Evolutionary conservation across 2,329 filamentous ascomycete genomes (phyloP).

Genomic region (Fusarium sulawesiense): DNA sequence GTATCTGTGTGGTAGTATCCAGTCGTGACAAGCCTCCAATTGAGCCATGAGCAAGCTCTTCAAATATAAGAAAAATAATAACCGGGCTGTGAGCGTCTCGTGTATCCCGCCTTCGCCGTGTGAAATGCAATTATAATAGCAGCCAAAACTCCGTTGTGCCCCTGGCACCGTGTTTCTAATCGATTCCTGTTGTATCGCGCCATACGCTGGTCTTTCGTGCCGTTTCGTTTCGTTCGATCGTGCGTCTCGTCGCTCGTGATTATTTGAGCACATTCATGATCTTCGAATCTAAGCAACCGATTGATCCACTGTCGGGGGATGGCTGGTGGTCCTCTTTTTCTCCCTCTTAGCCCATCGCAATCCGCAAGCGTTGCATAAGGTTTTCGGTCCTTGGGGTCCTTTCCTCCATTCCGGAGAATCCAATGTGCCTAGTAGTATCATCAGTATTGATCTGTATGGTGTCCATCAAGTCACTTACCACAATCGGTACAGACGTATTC

Average conservation of each 20-base stretch:
- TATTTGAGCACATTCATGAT: not conserved
- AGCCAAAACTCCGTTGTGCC: conserved; percentile 33
- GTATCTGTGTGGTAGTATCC: conserved; percentile 40
- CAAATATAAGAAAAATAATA: conserved; percentile 7
- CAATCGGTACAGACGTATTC: conserved; percentile 98
- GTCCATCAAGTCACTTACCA: conserved; percentile 60
- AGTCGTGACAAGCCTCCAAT: conserved; percentile 16
- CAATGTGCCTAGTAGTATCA: conserved; percentile 71
- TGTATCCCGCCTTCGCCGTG: conserved; percentile 41
- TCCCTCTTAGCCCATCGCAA: conserved; percentile 82
- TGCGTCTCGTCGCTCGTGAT: not conserved
- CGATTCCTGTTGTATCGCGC: not conserved
- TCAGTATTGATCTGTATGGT: conserved; percentile 18
- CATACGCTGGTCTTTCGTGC: not conserved
- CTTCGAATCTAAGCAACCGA: conserved; percentile 26
- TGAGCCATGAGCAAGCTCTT: conserved; percentile 12
- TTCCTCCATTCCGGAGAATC: conserved; percentile 98
- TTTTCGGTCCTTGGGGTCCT: conserved; percentile 91
- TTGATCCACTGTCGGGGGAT: conserved; percentile 42
- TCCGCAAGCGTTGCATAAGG: conserved; percentile 94
- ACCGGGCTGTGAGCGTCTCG: conserved; percentile 39
- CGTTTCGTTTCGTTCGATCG: not conserved
- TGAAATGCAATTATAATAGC: conserved; percentile 29
- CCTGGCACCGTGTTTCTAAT: conserved; percentile 18
- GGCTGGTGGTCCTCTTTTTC: conserved; percentile 68